Base-by-base conservation (phyloP, 305 asterid genomes). In the Solanum hybrid region DNA sequence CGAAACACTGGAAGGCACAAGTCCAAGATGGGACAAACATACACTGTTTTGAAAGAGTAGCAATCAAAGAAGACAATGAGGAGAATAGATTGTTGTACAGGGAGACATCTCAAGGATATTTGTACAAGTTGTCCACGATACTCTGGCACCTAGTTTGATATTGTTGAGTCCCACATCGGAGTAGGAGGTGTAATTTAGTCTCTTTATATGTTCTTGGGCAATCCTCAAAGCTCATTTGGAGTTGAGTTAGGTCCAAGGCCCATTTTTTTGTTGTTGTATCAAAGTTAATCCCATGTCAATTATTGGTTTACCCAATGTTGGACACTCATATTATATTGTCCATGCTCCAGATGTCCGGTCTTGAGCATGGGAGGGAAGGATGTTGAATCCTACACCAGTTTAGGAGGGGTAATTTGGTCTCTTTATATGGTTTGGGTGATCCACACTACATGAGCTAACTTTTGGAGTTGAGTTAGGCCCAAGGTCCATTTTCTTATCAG, bases 241-340 rank as follows among this genome's bases (percentile, higher is more conserved):
- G 86, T 79, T 79, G 85, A 80, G 34, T 80, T 39, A 80, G 86
- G 86, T 24, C 86, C 86, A 80, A 80, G 86, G 64, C 16, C 64
- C 86, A 37, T 4, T 24, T 80, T 61, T 36, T 61, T 36, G 51
- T 11, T 6, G 1, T 79, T 42, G 61, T n/a, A 77, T 79, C 33
- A 79, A 36, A 36, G 31, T 6, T n/a, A n/a, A 26, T 37, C 61
- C 86, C 61, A 79, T n/a, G 61, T 36, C 20, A 79, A 79, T 79
- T 79, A 8, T 36, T 79, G 20, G 22, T 79, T 79, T 37, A 79
- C 61, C 61, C 3, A 26, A 79, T 36, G 57, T 36, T 36, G 11
- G 33, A n/a, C 61, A 6, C 18, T 36, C 61, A 36, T 11, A 36
- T 11, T 79, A 79, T n/a, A 79, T 79, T 36, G 2, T 37, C 6